Base-by-base conservation (phyloP, 805 yeast species). In the Yamadazyma scolyti region DNA sequence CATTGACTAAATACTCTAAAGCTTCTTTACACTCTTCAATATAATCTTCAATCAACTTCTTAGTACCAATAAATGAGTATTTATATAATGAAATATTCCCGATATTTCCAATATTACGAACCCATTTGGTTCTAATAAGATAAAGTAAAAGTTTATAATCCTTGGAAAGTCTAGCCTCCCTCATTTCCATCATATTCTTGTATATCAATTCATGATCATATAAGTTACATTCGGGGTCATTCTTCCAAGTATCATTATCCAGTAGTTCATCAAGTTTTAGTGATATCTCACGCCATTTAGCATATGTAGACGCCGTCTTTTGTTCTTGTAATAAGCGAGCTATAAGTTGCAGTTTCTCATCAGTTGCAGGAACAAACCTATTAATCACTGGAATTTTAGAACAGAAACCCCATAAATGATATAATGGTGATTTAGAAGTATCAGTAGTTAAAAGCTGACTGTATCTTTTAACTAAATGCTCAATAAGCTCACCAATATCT, bases 51-150 rank as follows among this genome's bases (percentile, higher is more conserved):
- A 93, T 85, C 23, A 89, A 63, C 19, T 56, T 51, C 50, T 90
- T 90, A 0, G 97, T 90, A 4, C 98, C 97, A 10, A 83, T 80
- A 47, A 76, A 80, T 3, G 89, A 76, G 51, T 83, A 85, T 25
- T 81, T 63, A 54, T 85, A 93, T 10, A 93, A 63, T 43, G 78
- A 75, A 12, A 79, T 73, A 53, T 88, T 82, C 1, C 95, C 94
- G 67, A 88, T 84, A 44, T 86, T 83, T 1, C 95, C 97, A 31
- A 87, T 56, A 48, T 88, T 85, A 40, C 98, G 66, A 2, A 75
- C 72, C 84, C 96, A 83, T 15, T 83, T 77, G 0, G 96, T 90
- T 37, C 97, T 59, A 3, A 93, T 77, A 9, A 85, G 60, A 46
- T 84, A 87, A 9, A 90, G 55, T 20, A 90, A 56, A 25, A 71